Evolutionary conservation across 148 eudicot genomes (phyloP).

Genomic region (Beta vulgaris): DNA sequence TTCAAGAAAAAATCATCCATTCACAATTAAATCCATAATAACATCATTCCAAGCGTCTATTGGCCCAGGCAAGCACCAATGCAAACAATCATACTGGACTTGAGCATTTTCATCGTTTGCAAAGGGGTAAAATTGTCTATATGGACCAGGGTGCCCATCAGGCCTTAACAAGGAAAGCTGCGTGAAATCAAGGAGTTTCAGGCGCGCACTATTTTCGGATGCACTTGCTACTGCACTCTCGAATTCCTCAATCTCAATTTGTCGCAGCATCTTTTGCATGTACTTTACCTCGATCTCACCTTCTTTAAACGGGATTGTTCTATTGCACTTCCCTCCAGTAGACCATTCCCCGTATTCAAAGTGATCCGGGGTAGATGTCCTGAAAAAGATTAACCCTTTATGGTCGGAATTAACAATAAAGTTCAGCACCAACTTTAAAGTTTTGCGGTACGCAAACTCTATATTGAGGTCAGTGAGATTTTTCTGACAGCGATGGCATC

Average conservation of each 20-base stretch:
- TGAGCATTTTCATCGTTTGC: slow-evolving; percentile 31
- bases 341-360: slow-evolving; percentile 84
- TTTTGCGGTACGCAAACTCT: slow-evolving; percentile 48
- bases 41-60: slow-evolving; percentile 87
- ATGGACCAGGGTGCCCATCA: slow-evolving; percentile 87
- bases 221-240: slow-evolving; percentile 43
- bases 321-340: slow-evolving; percentile 56
- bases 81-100: slow-evolving; percentile 62
- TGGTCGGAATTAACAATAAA: slow-evolving; percentile 46
- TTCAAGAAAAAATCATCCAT: slow-evolving; percentile 22
- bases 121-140: slow-evolving; percentile 56
- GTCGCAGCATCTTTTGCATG: slow-evolving; percentile 38
- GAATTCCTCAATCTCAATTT: slow-evolving; percentile 67
- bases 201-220: slow-evolving; percentile 46
- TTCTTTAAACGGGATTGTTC: slow-evolving; percentile 55
- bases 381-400: slow-evolving; percentile 48
- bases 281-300: slow-evolving; percentile 48
- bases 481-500: slow-evolving; percentile 52
- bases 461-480: slow-evolving; percentile 40
- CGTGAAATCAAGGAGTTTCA: slow-evolving; percentile 56
- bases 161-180: slow-evolving; percentile 68
- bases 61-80: slow-evolving; percentile 95
- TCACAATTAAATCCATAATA: slow-evolving; percentile 58
- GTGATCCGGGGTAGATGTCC: slow-evolving; percentile 72
- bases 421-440: slow-evolving; percentile 40